Percentiles rank a stretch among this genome's conserved stretches.
Conservation (phyloP, 352 stramenopile species). For the Pythium volutum region DNA sequence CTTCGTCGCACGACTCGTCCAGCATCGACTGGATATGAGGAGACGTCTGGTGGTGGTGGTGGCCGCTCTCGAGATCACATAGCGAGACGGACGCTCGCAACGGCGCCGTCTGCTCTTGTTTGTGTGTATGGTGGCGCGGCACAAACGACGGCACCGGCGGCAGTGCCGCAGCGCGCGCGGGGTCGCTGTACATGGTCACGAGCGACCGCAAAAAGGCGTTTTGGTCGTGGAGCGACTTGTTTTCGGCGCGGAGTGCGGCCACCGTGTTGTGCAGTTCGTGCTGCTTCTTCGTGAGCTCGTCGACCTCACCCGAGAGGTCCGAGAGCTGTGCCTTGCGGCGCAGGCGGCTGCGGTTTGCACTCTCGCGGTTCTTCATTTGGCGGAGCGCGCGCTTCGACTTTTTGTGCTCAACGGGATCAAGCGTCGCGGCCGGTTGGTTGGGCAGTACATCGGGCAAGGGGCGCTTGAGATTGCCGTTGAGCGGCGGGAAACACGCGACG, state of each 20-base stretch:
- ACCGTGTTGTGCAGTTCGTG: conserved; percentile 69
- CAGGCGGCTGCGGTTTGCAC: conserved; percentile 76
- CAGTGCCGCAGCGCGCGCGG: conserved; percentile 15
- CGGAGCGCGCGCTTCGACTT: conserved; percentile 82
- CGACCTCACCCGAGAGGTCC: conserved; percentile 54
- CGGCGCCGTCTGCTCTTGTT: not conserved
- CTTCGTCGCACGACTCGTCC: conserved; percentile 17
- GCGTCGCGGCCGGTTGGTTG: conserved; percentile 8
- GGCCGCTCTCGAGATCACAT: conserved; percentile 30
- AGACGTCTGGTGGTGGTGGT: conserved; percentile 3
- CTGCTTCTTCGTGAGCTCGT: conserved; percentile 64
- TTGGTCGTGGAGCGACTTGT: conserved; percentile 78
- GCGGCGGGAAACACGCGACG: conserved; percentile 52
- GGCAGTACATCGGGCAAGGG: conserved; percentile 47
- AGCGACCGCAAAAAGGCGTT: conserved; percentile 76
- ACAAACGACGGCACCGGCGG: conserved; percentile 30
- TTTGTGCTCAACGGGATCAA: conserved; percentile 34
- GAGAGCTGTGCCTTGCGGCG: conserved; percentile 68
- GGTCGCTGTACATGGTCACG: conserved; percentile 48
- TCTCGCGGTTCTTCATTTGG: conserved; percentile 87
- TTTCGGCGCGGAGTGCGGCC: conserved; percentile 63
- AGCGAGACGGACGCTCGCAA: conserved; percentile 25
- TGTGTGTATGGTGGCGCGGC: not conserved
- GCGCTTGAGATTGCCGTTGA: conserved; percentile 54
- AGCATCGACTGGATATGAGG: conserved; percentile 23